phyloP scores from a whole-genome alignment of 2,329 filamentous ascomycete species.

The Pseudogymnoascus sp. region DNA sequence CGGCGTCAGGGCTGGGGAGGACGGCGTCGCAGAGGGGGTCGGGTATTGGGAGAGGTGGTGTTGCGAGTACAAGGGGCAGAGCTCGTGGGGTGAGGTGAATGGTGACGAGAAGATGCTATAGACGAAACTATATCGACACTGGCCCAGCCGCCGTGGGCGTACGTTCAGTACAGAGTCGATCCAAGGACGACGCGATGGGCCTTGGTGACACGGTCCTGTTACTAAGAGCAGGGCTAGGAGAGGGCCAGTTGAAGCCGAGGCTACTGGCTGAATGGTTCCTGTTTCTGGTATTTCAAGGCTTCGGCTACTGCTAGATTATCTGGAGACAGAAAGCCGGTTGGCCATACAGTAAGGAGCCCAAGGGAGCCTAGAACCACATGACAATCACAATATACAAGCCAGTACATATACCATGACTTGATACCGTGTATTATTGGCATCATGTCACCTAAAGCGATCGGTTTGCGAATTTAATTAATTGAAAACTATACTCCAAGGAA shows the following conservation, averaged over 20 bases:
- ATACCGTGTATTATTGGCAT: no score
- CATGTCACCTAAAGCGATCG: no score
- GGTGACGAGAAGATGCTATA: neutral
- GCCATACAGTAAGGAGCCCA: neutral
- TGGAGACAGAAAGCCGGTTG: neutral
- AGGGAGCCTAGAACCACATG: neutral
- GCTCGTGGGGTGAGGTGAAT: constrained; percentile 36
- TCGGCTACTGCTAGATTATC: neutral
- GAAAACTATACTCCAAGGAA: no score
- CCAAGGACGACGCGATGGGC: neutral
- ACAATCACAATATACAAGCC: neutral
- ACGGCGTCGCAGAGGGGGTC: constrained; percentile 25
- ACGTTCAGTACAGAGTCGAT: neutral
- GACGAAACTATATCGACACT: neutral
- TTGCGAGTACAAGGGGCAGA: constrained; percentile 42
- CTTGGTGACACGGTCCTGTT: neutral
- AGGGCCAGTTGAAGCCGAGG: neutral
- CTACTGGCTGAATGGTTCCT: neutral
- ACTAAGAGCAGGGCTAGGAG: neutral
- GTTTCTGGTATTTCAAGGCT: neutral
- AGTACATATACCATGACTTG: neutral
- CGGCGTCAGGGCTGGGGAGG: constrained; percentile 18
- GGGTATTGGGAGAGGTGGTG: constrained; percentile 37
- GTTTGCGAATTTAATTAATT: no score
- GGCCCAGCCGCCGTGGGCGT: neutral